Evolutionary conservation across 2,329 filamentous ascomycete species (phyloP), one percentile per base, ranked within the genome.

Genomic region (Botryotinia calthae): DNA sequence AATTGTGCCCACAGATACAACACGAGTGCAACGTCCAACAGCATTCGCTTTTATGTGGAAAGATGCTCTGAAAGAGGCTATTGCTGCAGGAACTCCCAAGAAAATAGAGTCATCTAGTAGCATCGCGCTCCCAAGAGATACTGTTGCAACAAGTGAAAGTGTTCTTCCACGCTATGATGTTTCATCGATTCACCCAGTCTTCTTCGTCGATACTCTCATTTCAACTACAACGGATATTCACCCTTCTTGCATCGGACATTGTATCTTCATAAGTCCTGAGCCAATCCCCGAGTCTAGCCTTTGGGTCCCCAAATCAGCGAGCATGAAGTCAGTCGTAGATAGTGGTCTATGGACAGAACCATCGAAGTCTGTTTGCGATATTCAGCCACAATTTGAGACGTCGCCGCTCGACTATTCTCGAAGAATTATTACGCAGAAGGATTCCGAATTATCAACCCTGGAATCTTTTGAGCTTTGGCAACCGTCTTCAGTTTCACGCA

Each of bases 161-260:
- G 31, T 40, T 28, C 8, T 7, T 28, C 10, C 46, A n/a, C 28
- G 48, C 22, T 20, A 40, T 3, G n/a, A 67, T 22, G 25, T 31
- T 56, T n/a, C 46, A 22, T 40, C 34, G n/a, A 34, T 40, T 42
- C 46, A 67, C 28, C 46, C 64, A 10, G 46, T 66, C 2, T 56
- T 67, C 34, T 75, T 76, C 54, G 72, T 73, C 12, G 61, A 42
- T 37, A 28, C 31, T 54, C 56, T 73, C n/a, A 37, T 72, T 34
- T 48, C 71, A 7, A 61, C 64, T 5, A 69, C 28, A 37, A 22
- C 42, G 7, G 46, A 74, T 44, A 58, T 75, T 34, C 75, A 75
- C 42, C 75, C 75, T 37, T 72, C 74, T 61, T 73, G 72, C 10
- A 75, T 74, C 40, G 74, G 74, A 20, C 71, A 76, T 67, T 51